Evolutionary conservation across 2,329 filamentous ascomycete genomes (phyloP), one percentile per base, ranked within the genome.

Genomic region (Byssothecium circinans): DNA sequence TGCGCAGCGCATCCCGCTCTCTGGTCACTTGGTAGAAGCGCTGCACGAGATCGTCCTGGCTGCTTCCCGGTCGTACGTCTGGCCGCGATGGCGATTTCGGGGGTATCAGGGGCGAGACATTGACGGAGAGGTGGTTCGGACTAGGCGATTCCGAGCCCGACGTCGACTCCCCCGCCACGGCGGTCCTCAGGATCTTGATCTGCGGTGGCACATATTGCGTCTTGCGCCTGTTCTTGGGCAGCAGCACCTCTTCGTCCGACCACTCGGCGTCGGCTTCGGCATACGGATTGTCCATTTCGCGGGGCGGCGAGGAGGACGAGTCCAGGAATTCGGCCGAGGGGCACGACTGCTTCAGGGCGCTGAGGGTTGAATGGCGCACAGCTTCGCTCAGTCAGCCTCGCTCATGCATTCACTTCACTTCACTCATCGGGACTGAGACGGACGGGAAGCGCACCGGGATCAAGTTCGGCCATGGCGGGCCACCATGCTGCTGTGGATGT

Each of bases 21-120:
- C 62, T 53, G n/a, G 68, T 68, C n/a, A 71, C 64, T 33, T 68
- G 62, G 45, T 70, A 70, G 54, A 69, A 69, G 20, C 67, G 66
- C 50, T 65, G 58, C 14, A 71, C 61, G 14, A 71, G 53, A 40
- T 71, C 67, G n/a, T 71, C 68, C 37, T 69, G 67, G 34, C 61
- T 69, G 42, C 61, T 67, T 15, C 65, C 63, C 15, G 56, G 46
- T 32, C 58, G 52, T 14, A 68, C 49, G 30, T 65, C 65, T 33
- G 64, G 67, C 20, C 67, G 54, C 35, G 68, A 70, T 2, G 65
- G 61, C 41, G 64, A 69, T 45, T 69, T 71, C n/a, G 66, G 67
- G 12, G 67, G 68, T 35, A 69, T 51, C 20, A 63, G 47, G 1
- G 65, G 66, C 12, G 61, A 61, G 17, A 49, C 57, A 36, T 56